Evolutionary conservation across 257 asterid species (phyloP).

Genomic region (Nicotiana tomentosiformis): DNA sequence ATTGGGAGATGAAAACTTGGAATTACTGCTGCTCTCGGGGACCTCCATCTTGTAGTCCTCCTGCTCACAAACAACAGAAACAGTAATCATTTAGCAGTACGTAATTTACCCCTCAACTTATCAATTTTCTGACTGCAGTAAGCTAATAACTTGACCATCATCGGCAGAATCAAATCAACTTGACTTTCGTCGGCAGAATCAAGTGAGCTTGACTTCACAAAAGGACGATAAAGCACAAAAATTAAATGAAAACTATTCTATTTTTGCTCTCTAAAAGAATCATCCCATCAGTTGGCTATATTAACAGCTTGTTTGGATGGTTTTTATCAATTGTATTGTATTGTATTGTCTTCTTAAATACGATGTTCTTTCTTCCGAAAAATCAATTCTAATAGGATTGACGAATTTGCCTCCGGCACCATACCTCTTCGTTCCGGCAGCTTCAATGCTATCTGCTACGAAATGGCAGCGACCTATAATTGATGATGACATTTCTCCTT

Average conservation of each 20-base stretch:
- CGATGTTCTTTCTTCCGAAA: too few relatives aligned
- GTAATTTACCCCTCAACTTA: background rate
- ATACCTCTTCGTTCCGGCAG: background rate
- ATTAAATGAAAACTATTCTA: background rate
- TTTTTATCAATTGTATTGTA: too few relatives aligned
- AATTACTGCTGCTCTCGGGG: conserved; percentile 63
- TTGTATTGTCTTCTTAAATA: too few relatives aligned
- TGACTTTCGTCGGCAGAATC: background rate
- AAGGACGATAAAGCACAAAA: background rate
- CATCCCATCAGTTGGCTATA: background rate
- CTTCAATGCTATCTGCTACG: background rate
- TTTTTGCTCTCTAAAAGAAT: background rate
- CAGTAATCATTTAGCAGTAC: background rate
- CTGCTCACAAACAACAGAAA: conserved; percentile 26
- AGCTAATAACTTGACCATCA: background rate
- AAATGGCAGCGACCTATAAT: background rate
- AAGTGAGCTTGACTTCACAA: background rate
- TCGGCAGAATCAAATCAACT: too few relatives aligned
- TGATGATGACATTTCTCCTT: background rate
- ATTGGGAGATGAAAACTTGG: conserved; percentile 78
- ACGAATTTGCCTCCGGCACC: background rate
- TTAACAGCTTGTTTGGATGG: too few relatives aligned
- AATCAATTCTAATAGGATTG: background rate
- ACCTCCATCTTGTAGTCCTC: conserved; percentile 48
- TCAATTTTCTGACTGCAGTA: background rate